Evolutionary conservation across 2,329 filamentous ascomycete species (phyloP), one percentile per base, ranked within the genome.

Genomic region (Aspergillus clavatus): DNA sequence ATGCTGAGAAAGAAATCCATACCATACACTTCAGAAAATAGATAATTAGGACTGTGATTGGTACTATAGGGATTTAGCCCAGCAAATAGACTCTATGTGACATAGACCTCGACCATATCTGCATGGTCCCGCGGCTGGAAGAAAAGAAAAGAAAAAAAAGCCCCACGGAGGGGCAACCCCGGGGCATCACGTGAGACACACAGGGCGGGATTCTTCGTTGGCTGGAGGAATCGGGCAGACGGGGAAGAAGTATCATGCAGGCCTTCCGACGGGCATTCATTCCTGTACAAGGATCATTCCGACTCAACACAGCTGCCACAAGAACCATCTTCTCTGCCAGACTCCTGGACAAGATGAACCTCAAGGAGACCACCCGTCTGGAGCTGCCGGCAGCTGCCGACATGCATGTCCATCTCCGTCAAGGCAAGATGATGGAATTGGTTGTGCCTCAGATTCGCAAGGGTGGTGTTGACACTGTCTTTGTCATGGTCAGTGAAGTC

Each of bases 351-450:
- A 35, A 8, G 18, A 35, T 35, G 31, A 35, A 18, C 31, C 31
- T 35, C 3, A 35, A 35, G 19, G 31, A 35, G 16, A 35, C 31
- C 1, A 35, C 31, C 31, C 31, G 31, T 16, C 31, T 35, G 18
- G 31, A 81, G 70, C 73, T 86, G 57, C 80, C 81, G 40, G 75
- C 82, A 18, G 73, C 81, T 50, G 82, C 82, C 42, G 83, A 86
- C 66, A 80, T 85, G 68, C 81, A 84, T 57, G 84, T 87, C 57
- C 84, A 88, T 66, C 72, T 88, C 55, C 80, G 84, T 23, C 80
- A 87, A 64, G 84, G 78, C 16, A 72, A 77, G 47, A 78, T 71
- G 73, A 82, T 84, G 76, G 72, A 81, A 46, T 59, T 75, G 12
- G 75, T 81, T 36, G 73, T 72, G 23, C 76, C 76, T 22, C 74